Evolutionary conservation across 345 rosid species (phyloP).

Genomic region (Gynandropsis gynandra): DNA sequence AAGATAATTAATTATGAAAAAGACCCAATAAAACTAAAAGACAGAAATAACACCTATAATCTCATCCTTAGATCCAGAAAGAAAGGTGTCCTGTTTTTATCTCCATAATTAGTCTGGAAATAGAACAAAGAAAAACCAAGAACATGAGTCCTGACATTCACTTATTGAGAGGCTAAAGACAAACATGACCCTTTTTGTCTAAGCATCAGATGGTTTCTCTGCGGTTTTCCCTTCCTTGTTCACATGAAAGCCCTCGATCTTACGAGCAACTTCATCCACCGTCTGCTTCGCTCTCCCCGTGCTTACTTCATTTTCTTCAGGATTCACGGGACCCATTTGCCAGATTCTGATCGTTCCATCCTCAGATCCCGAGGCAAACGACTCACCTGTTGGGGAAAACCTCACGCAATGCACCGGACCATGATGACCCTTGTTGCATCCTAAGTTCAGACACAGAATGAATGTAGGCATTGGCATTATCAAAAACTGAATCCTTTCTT

Average conservation of each 20-base stretch:
- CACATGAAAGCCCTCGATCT: slow-evolving; percentile 41
- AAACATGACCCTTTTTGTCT: not conserved
- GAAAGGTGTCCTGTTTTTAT: not conserved
- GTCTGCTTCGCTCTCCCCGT: slow-evolving; percentile 36
- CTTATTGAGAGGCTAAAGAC: too few species aligned
- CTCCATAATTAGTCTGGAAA: slow-evolving; percentile 1
- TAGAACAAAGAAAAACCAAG: slow-evolving; percentile 14
- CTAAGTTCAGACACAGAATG: slow-evolving; percentile 32
- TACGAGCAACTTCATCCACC: slow-evolving; percentile 36
- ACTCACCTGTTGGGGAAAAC: slow-evolving; percentile 90
- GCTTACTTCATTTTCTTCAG: slow-evolving; percentile 30
- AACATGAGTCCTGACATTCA: too few species aligned
- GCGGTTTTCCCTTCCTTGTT: slow-evolving; percentile 35
- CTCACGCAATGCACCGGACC: slow-evolving; percentile 95
- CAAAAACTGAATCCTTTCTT: not conserved
- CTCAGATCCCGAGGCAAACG: slow-evolving; percentile 95
- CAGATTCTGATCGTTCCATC: slow-evolving; percentile 77
- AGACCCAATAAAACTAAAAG: not conserved
- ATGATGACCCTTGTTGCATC: slow-evolving; percentile 98
- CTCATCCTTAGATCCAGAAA: not conserved
- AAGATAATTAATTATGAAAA: not conserved
- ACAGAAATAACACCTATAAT: not conserved
- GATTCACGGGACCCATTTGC: slow-evolving; percentile 37
- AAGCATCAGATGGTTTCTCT: slow-evolving; percentile 26
- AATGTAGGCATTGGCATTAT: too few species aligned